A percentile compares a stretch with the other conserved stretches of the same genome.
These are phyloP conservation scores for Clausena lansium DNA, from an alignment of 345 rosid genomes.

Conservation along the genomic window DNA sequence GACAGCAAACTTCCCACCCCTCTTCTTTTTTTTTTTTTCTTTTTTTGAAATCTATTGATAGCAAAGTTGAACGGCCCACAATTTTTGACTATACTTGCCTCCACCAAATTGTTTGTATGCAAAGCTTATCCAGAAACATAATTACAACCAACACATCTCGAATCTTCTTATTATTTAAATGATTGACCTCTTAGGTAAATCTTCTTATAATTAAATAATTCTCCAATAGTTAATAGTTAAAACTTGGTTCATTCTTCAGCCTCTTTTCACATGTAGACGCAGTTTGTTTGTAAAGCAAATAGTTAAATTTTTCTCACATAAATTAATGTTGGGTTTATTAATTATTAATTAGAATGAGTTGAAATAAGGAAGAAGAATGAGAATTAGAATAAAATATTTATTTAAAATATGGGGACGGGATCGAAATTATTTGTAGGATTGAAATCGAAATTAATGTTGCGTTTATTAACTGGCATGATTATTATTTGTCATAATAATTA, in stretches of 20 bases:
- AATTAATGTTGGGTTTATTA: too few relatives aligned
- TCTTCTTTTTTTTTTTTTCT: not conserved
- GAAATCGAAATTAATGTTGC: too few relatives aligned
- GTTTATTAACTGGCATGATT: too few relatives aligned
- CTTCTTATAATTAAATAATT: not conserved
- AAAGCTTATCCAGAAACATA: not conserved
- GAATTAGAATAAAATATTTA: too few relatives aligned
- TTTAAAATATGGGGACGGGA: too few relatives aligned
- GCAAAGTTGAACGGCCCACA: not conserved
- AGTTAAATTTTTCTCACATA: too few relatives aligned
- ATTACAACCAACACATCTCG: not conserved
- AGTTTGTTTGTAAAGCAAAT: too few relatives aligned
- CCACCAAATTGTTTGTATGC: not conserved
- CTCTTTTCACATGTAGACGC: not conserved
- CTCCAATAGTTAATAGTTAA: not conserved
- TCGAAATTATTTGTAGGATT: too few relatives aligned
- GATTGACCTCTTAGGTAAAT: not conserved
- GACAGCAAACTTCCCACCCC: not conserved
- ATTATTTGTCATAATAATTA: too few relatives aligned
- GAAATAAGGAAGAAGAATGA: too few relatives aligned
- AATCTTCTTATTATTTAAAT: not conserved
- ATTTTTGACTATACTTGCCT: not conserved
- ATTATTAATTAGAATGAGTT: fast-evolving
- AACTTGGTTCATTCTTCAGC: not conserved
- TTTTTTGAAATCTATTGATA: not conserved